Base-by-base conservation (phyloP, 2,329 filamentous ascomycete genomes). In the Rutstroemia sp. region DNA sequence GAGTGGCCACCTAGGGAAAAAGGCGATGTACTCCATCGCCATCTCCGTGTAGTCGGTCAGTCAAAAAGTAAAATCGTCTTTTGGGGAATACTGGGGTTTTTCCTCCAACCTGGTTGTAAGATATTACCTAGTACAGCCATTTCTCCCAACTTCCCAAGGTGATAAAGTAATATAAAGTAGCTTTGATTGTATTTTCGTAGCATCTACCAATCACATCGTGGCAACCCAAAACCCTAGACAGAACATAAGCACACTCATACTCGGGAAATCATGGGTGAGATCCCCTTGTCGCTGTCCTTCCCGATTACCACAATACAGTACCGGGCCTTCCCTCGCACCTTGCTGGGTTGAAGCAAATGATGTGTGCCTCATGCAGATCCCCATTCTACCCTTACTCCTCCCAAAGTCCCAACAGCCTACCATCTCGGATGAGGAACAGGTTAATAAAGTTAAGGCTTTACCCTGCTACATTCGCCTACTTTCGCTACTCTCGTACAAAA, bases 401-500 rank as follows among this genome's bases (percentile, higher is more conserved):
- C 39, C 16, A 19, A 5, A 42, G 1, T 19, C 39, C 39, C 19
- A n/a, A 42, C 39, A 7, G 16, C 30, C 9, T 34, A 34, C 30
- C 30, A 34, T 34, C 30, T 34, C 30, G 30, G 30, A 12, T 10
- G 3, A 12, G 30, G 30, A 34, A 34, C 10, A 34, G 30, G 30
- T 34, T 34, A 34, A 34, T 34, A 12, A 34, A 34, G 30, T 34
- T 34, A 34, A 34, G 30, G 30, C 30, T 23, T 23, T 21, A 50
- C 53, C 53, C 25, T 50, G 46, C 30, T 34, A 30, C 25, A 51
- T 14, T 55, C 53, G 53, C 53, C 50, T 45, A 19, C 10, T 34
- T 55, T 55, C 53, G 23, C 53, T 55, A 44, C 53, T 50, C 46
- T 50, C 17, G 49, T 48, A 55, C 53, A 55, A 51, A 50, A 23